Base-by-base conservation (phyloP, 2,329 filamentous ascomycete genomes). In the Fusarium sp. region DNA sequence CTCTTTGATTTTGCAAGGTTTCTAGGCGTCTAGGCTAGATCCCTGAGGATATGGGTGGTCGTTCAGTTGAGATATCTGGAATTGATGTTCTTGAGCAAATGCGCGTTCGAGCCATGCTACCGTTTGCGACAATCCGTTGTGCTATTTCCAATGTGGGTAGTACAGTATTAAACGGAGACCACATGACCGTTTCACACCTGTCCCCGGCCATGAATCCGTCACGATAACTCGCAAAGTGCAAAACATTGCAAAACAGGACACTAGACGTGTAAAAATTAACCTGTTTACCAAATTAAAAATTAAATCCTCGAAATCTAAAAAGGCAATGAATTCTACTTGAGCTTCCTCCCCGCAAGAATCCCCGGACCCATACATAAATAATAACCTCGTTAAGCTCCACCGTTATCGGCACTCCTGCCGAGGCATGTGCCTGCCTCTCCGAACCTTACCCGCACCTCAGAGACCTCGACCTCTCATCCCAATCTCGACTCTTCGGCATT, bases 371-470 rank as follows among this genome's bases (percentile, higher is more conserved):
- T 33, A n/a, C n/a, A n/a, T n/a, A n/a, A n/a, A n/a, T n/a, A n/a
- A n/a, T n/a, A 17, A 58, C 23, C 15, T 25, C 32, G 6, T 17
- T 19, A 38, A 11, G 17, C 49, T 56, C 58, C 53, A 68, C 66
- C 66, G 62, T 70, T 66, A 50, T 61, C 64, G 61, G 55, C 49
- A 42, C 37, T 45, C 42, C 38, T 65, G 48, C 68, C 68, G 68
- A 70, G 68, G 68, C 68, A 70, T 66, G 66, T 71, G 68, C 47
- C 56, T 59, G 15, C 48, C 42, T 54, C 48, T 44, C 66, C 67
- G 65, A 68, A 62, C 53, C 67, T 68, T 68, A 65, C 41, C 67
- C 61, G 65, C 51, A 44, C 57, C 52, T 60, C 53, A 38, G 53
- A 61, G 57, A 61, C 41, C 33, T 42, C 48, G 36, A 32, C 41